phyloP scores from a whole-genome alignment of 1,139 yeast genomes.

The Lodderomyces elongisporus region DNA sequence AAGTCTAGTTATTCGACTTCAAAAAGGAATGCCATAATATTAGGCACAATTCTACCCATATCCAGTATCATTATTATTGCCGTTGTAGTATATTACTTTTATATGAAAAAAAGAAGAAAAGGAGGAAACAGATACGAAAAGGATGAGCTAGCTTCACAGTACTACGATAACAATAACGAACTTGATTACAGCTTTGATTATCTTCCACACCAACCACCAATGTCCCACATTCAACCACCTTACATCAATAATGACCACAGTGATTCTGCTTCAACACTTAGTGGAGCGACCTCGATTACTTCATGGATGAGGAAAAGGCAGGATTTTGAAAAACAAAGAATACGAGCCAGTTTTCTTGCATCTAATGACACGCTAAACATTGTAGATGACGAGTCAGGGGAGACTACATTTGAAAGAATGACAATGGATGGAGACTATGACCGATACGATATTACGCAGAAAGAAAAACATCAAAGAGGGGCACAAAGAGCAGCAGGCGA shows the following conservation, averaged over 20 bases:
- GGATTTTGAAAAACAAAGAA: constrained; percentile 33
- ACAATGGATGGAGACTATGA: no score
- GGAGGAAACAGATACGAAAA: neutral
- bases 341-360: constrained; percentile 25
- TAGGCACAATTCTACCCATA: constrained; percentile 35
- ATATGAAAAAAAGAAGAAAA: constrained; percentile 16
- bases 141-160: constrained; percentile 4
- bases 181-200: constrained; percentile 34
- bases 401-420: no score
- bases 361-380: constrained; percentile 19
- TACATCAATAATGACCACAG: constrained; percentile 9
- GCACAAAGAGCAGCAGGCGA: no score
- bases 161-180: constrained; percentile 19
- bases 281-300: constrained; percentile 33
- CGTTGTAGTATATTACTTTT: constrained; percentile 16
- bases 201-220: constrained; percentile 7
- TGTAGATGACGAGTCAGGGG: constrained; percentile 11
- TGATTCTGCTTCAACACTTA: constrained; percentile 40
- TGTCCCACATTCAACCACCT: constrained; percentile 8
- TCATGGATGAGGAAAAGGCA: constrained; percentile 53
- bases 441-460: no score
- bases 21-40: constrained; percentile 20
- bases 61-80: constrained; percentile 15
- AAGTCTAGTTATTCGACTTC: constrained; percentile 8
- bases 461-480: no score